Base-by-base conservation (phyloP, 1,284 basidiomycete genomes). In the Pisolithus thermaeus region DNA sequence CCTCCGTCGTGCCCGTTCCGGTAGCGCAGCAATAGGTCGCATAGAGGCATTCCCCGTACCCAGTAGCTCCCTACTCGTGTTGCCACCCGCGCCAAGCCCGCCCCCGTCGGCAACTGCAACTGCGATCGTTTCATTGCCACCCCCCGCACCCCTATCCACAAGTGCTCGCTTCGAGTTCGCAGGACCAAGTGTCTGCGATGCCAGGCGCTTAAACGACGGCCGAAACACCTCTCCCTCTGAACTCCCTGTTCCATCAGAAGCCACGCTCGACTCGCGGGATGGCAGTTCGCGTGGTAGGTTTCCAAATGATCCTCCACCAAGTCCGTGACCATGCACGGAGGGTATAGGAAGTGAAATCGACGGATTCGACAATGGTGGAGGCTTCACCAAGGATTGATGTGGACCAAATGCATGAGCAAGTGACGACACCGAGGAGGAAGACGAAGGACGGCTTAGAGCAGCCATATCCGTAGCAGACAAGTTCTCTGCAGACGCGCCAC, bases 161-260 rank as follows among this genome's bases (percentile, higher is more conserved):
- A 74, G 58, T 32, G 76, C 73, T 25, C 83, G 69, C 67, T 87
- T 88, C 49, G 74, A 58, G 56, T 73, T 74, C 28, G 71, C 69
- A 4, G 84, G 82, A 1, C 75, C 85, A 5, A 89, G 67, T 7
- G 83, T 84, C 68, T 85, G 83, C 43, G 82, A 85, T 1, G 86
- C 78, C 30, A 86, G 65, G 25, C 87, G 73, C 70, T 89, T 89
- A 63, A 87, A 87, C 27, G 78, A 74, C 12, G 87, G 86, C 3
- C 85, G 68, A 39, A 71, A 59, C 12, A 61, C 55, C 35, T 69
- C 64, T 5, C 63, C 53, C 25, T 59, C 59, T 9, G 58, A 59
- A 38, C 60, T 60, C 47, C 66, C 64, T 45, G 57, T 65, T 30
- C 62, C 59, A 37, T 68, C 65, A 42, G 62, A 67, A 42, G 62